Evolutionary conservation across 1,284 basidiomycete species (phyloP).

Genomic region (Takashimella tepidaria): DNA sequence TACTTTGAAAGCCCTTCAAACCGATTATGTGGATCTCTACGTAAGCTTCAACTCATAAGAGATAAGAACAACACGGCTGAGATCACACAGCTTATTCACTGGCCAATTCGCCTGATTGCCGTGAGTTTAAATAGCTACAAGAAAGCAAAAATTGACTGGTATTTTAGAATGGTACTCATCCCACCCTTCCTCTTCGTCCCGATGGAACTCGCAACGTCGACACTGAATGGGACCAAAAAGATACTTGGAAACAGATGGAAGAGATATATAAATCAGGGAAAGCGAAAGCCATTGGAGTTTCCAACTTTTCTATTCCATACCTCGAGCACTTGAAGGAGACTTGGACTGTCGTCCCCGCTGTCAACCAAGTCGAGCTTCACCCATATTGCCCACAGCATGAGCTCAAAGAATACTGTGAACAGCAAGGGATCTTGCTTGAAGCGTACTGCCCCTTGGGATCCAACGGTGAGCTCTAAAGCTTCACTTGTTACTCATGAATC

Average conservation of each 20-base stretch:
- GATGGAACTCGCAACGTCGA: slow-evolving; percentile 66
- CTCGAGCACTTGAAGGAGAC: slow-evolving; percentile 53
- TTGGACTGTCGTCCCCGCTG: slow-evolving; percentile 60
- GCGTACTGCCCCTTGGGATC: slow-evolving; percentile 83
- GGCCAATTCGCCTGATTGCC: slow-evolving; percentile 71
- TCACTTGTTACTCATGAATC: background rate
- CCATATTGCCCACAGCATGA: slow-evolving; percentile 64
- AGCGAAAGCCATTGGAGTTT: slow-evolving; percentile 67
- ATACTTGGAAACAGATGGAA: slow-evolving; percentile 84
- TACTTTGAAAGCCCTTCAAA: slow-evolving; percentile 64
- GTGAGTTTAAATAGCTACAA: background rate
- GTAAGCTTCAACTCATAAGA: slow-evolving; percentile 47
- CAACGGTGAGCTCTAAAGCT: slow-evolving; percentile 50
- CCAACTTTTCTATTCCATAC: slow-evolving; percentile 29
- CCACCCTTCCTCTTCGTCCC: slow-evolving; percentile 61
- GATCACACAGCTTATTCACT: slow-evolving; percentile 66
- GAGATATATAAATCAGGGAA: slow-evolving; percentile 61
- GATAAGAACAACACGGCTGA: slow-evolving; percentile 5
- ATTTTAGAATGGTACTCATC: slow-evolving; percentile 46
- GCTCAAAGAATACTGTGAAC: slow-evolving; percentile 61
- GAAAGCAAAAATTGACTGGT: background rate
- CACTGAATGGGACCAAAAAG: slow-evolving; percentile 58
- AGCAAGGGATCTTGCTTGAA: slow-evolving; percentile 66
- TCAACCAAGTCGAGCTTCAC: slow-evolving; percentile 69
- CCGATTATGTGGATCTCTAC: slow-evolving; percentile 65